These are phyloP conservation scores for Nigrograna mackinnonii DNA, from an alignment of 2,329 filamentous ascomycete genomes.

Conservation along the genomic window DNA sequence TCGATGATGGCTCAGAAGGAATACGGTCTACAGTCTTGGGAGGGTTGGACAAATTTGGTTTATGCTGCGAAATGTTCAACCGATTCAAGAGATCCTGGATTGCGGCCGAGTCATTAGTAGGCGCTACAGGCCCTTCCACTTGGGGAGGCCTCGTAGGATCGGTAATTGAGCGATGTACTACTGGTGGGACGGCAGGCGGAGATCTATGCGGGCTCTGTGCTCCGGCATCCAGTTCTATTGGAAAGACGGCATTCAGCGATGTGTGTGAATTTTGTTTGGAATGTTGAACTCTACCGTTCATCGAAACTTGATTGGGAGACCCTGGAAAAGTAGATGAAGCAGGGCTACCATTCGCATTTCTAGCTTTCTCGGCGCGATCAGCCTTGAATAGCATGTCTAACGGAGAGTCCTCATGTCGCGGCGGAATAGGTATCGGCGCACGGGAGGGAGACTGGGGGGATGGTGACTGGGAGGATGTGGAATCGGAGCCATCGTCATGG, in stretches of 20 bases:
- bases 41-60: conserved; percentile 22
- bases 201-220: conserved; percentile 20
- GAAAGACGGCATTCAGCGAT: conserved; percentile 62
- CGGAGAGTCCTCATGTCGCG: conserved; percentile 68
- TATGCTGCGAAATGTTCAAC: conserved; percentile 40
- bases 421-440: conserved; percentile 47
- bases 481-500: conserved; percentile 50
- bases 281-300: conserved; percentile 29
- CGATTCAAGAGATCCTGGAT: conserved; percentile 49
- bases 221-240: conserved; percentile 65
- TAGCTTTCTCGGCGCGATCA: conserved; percentile 76
- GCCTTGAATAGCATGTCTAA: conserved; percentile 90
- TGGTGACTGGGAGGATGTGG: conserved; percentile 37
- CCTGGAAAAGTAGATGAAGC: conserved; percentile 19
- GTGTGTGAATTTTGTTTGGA: conserved; percentile 50
- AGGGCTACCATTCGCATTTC: conserved; percentile 53
- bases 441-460: conserved; percentile 56
- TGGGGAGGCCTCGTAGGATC: conserved; percentile 34
- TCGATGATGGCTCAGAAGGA: conserved; percentile 23
- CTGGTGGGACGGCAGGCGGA: conserved; percentile 24
- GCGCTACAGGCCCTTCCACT: conserved; percentile 16
- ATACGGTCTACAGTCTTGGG: conserved; percentile 22
- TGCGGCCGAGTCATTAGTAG: conserved; percentile 50
- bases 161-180: conserved; percentile 30
- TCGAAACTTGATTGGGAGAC: conserved; percentile 20